Evolutionary conservation across 257 asterid genomes (phyloP).

Genomic region (Scutellaria barbata): DNA sequence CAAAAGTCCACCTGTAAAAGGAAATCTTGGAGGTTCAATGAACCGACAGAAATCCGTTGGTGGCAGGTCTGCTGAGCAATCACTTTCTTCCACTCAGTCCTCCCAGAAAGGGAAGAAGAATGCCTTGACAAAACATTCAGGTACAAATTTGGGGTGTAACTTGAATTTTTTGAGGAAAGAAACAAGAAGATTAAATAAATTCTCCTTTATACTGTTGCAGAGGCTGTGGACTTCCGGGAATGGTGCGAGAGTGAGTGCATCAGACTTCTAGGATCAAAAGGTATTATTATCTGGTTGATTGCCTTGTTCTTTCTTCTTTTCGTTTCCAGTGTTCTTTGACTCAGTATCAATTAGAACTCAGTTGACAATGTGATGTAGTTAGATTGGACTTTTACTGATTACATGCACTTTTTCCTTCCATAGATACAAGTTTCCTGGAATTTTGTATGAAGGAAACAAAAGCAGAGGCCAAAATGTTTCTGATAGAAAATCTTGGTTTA

Average conservation of each 20-base stretch:
- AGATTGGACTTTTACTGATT: no score
- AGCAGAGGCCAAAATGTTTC: conserved; percentile 83
- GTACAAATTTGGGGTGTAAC: conserved; percentile 38
- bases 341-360: no score
- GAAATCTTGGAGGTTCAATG: conserved; percentile 54
- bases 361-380: no score
- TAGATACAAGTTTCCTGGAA: conserved; percentile 89
- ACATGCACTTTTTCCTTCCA: conserved; percentile 5
- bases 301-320: not conserved
- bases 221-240: conserved; percentile 84
- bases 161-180: not conserved
- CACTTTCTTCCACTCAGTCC: conserved; percentile 48
- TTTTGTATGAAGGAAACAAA: conserved; percentile 81
- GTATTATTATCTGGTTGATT: conserved; percentile 43
- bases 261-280: conserved; percentile 85
- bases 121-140: conserved; percentile 64
- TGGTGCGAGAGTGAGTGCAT: conserved; percentile 97
- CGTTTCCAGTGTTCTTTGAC: no score
- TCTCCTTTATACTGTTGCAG: conserved; percentile 49
- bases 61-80: conserved; percentile 52
- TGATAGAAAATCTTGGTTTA: conserved; percentile 79
- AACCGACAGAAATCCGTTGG: conserved; percentile 62
- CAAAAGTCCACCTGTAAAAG: conserved; percentile 66
- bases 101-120: conserved; percentile 67
- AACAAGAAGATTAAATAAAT: not conserved